Evolutionary conservation across 805 yeast genomes (phyloP).

Genomic region (Millerozyma miso): DNA sequence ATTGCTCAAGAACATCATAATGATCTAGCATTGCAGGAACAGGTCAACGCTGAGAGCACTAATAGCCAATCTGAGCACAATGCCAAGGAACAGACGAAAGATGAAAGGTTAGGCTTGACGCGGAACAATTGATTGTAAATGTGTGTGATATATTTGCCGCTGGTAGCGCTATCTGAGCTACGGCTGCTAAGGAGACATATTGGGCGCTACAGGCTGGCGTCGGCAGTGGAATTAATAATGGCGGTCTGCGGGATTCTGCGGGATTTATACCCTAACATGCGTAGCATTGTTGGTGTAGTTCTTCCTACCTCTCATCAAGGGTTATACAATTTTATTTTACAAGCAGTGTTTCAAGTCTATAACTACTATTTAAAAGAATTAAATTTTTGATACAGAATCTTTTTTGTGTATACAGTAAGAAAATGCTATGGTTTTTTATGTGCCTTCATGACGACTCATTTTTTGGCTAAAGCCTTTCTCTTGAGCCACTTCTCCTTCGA

Average conservation of each 20-base stretch:
- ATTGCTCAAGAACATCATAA: constrained; percentile 2
- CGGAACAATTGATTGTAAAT: constrained; percentile 2
- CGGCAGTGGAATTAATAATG: too few species aligned
- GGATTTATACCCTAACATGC: too few species aligned
- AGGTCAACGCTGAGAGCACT: constrained; percentile 9
- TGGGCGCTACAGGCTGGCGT: too few species aligned
- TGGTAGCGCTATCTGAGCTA: not conserved
- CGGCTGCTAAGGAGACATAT: not conserved
- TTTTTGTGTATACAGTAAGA: not conserved
- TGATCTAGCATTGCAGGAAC: constrained; percentile 8
- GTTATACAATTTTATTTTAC: too few species aligned
- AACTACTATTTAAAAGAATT: not conserved
- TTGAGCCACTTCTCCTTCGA: constrained; percentile 37
- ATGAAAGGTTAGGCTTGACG: constrained; percentile 20
- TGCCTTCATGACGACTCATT: constrained; percentile 10
- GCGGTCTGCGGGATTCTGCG: too few species aligned
- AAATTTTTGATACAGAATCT: not conserved
- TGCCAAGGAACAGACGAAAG: constrained; percentile 31
- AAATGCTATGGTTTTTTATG: not conserved
- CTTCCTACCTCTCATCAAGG: too few species aligned
- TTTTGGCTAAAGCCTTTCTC: constrained; percentile 34
- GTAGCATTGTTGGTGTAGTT: too few species aligned
- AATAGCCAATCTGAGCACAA: constrained; percentile 47
- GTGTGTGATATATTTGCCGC: not conserved
- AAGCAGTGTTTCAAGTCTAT: not conserved